These are phyloP conservation scores for Malus sieversii DNA, from an alignment of 306 rosid genomes.

Conservation along the genomic window DNA sequence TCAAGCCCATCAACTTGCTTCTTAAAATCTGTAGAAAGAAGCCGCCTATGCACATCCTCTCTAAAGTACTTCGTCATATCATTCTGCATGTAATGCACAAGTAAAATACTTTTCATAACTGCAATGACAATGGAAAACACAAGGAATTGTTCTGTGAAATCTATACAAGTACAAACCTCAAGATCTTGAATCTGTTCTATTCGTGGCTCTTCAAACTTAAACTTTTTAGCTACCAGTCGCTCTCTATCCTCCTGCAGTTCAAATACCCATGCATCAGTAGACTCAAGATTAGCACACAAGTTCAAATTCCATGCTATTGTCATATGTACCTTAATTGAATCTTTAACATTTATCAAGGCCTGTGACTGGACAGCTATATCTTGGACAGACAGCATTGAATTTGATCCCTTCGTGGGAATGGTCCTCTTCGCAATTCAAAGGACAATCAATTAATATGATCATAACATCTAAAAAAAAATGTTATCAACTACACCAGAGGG, in stretches of 20 bases:
- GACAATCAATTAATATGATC: background rate
- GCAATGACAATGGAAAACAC: background rate
- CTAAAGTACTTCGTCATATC: conserved; percentile 91
- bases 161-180: conserved; percentile 51
- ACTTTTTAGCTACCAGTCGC: conserved; percentile 72
- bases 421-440: conserved; percentile 46
- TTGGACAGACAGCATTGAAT: conserved; percentile 50
- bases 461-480: background rate
- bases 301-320: conserved; percentile 1
- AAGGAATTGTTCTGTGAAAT: background rate
- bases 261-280: conserved; percentile 1
- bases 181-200: conserved; percentile 96
- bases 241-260: conserved; percentile 85
- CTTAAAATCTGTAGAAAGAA: conserved; percentile 85
- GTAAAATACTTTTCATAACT: conserved; percentile 11
- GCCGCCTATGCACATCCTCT: conserved; percentile 94
- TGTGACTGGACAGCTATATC: conserved; percentile 79
- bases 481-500: background rate
- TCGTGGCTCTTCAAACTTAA: conserved; percentile 94
- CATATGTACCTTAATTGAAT: conserved; percentile 80
- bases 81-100: conserved; percentile 44
- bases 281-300: background rate
- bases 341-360: conserved; percentile 76
- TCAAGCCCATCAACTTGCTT: conserved; percentile 97
- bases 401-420: conserved; percentile 42